Evolutionary conservation across 257 asterid genomes (phyloP).

Genomic region (Solanum sparsipilum): DNA sequence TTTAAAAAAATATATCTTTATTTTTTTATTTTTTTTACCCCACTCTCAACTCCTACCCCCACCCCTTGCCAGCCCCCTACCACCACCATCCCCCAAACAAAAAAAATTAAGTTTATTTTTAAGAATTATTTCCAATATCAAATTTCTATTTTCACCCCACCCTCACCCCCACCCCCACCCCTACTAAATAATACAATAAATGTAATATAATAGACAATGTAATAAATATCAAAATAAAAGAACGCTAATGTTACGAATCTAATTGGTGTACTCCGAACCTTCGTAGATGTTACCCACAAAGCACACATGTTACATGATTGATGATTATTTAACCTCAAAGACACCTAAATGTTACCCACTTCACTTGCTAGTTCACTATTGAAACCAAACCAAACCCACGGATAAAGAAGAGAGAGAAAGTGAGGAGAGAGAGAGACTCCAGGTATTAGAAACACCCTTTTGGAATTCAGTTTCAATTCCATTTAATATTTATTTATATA

Average conservation of each 20-base stretch:
- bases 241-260: background rate
- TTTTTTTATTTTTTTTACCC: too few relatives aligned
- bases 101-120: too few relatives aligned
- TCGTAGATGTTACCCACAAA: background rate
- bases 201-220: background rate
- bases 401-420: background rate
- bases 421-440: background rate
- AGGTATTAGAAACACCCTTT: background rate
- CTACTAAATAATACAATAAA: background rate
- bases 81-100: too few relatives aligned
- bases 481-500: background rate
- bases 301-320: background rate
- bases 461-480: background rate
- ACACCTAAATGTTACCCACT: background rate
- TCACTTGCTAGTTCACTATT: background rate
- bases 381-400: background rate
- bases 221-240: background rate
- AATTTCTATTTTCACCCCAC: too few relatives aligned
- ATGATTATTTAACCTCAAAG: background rate
- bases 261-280: background rate
- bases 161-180: too few relatives aligned
- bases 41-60: too few relatives aligned
- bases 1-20: too few relatives aligned
- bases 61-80: too few relatives aligned
- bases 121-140: too few relatives aligned